phyloP scores from a whole-genome alignment of 306 rosid genomes.

The Rosa chinensis region DNA sequence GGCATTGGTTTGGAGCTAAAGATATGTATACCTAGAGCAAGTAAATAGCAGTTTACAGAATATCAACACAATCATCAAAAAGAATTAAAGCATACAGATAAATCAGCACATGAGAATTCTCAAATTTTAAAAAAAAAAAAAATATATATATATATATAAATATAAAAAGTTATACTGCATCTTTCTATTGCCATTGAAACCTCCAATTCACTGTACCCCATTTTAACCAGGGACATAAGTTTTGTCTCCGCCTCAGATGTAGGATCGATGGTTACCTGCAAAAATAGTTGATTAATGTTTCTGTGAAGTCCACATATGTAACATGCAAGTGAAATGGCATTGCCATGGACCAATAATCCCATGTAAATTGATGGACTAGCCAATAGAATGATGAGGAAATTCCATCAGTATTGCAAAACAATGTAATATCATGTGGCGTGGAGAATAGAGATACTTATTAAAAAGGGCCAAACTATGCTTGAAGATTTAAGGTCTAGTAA shows the following conservation, averaged over 20 bases:
- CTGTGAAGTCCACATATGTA: neutral
- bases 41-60: neutral
- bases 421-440: too few relatives aligned
- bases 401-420: too few relatives aligned
- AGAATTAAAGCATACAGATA: neutral
- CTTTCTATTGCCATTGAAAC: constrained; percentile 75
- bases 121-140: too few relatives aligned
- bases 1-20: neutral
- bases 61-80: neutral
- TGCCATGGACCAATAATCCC: too few relatives aligned
- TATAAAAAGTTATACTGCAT: constrained; percentile 49
- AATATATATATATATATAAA: too few relatives aligned
- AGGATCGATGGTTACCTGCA: constrained; percentile 54
- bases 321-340: too few relatives aligned
- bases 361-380: too few relatives aligned
- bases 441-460: too few relatives aligned
- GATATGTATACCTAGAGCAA: neutral
- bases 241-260: constrained; percentile 36
- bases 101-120: neutral
- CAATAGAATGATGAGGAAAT: too few relatives aligned
- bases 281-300: constrained; percentile 14
- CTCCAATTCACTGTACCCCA: constrained; percentile 68
- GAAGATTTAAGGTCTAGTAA: too few relatives aligned
- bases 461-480: too few relatives aligned
- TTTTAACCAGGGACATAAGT: constrained; percentile 45